phyloP scores from a whole-genome alignment of 192 early-diverging fungal genomes.

The Coemansia sp. region DNA sequence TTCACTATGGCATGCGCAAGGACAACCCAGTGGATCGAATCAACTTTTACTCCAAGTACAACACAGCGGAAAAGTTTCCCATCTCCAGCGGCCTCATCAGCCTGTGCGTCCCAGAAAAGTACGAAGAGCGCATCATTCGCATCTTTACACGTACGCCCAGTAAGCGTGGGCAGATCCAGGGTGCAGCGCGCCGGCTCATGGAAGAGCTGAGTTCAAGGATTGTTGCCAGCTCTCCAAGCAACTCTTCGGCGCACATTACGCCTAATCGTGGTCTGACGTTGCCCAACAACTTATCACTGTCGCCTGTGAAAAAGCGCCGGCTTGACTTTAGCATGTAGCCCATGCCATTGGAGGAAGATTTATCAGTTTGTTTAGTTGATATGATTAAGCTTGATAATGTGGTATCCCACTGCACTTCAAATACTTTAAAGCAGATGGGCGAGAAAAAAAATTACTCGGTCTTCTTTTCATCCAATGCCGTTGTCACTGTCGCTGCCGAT shows the following conservation, averaged over 20 bases:
- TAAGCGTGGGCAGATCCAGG: conserved; percentile 48
- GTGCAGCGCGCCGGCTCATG: conserved; percentile 45
- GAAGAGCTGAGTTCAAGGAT: conserved; percentile 22
- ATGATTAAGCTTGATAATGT: not conserved
- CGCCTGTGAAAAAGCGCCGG: conserved; percentile 28
- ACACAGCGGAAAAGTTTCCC: conserved; percentile 59
- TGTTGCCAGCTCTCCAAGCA: conserved; percentile 5
- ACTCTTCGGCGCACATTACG: conserved; percentile 32
- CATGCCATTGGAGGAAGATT: not conserved
- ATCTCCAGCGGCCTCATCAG: conserved; percentile 75
- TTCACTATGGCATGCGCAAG: conserved; percentile 85
- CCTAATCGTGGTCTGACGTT: conserved; percentile 49
- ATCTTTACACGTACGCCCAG: conserved; percentile 45
- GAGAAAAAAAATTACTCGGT: conserved; percentile 21
- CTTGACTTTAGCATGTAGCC: conserved; percentile 20
- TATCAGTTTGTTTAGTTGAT: not conserved
- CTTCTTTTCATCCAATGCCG: conserved; percentile 31
- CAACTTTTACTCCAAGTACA: conserved; percentile 77
- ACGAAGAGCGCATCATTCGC: conserved; percentile 49
- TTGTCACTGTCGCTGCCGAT: not conserved
- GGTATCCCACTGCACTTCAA: not conserved
- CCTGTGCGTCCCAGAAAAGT: conserved; percentile 50
- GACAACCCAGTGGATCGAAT: conserved; percentile 85
- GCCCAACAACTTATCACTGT: conserved; percentile 15
- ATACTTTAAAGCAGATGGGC: not conserved